Conservation (phyloP, 2,329 filamentous ascomycete species). For the Teratosphaeriaceae sp. region DNA sequence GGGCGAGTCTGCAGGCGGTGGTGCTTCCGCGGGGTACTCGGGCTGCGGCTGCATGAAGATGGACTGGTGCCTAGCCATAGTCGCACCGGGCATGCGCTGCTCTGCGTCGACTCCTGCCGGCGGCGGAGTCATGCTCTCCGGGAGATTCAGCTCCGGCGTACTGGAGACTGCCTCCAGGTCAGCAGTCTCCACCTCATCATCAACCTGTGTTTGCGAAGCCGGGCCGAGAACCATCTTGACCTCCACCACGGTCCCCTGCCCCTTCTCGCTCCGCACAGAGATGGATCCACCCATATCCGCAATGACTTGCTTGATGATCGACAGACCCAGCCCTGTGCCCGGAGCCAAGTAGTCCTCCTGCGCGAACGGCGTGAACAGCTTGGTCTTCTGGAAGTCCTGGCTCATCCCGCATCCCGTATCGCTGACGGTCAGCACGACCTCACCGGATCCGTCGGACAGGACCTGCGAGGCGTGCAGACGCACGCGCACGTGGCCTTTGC, state of each 20-base stretch:
- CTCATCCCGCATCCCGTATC: constrained; percentile 63
- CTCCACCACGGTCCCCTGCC: constrained; percentile 18
- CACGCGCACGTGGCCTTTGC: constrained; percentile 34
- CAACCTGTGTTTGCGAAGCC: neutral
- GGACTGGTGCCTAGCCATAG: too few relatives aligned
- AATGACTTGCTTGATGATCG: constrained; percentile 56
- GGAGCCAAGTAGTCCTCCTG: constrained; percentile 57
- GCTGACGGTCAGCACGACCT: constrained; percentile 34
- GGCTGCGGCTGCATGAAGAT: too few relatives aligned
- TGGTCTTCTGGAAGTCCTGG: constrained; percentile 53
- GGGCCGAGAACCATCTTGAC: constrained; percentile 9
- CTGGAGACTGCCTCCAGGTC: neutral
- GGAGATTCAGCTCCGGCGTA: too few relatives aligned
- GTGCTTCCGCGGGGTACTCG: too few relatives aligned
- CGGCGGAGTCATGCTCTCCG: too few relatives aligned
- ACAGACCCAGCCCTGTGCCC: constrained; percentile 59
- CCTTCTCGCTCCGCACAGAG: constrained; percentile 37
- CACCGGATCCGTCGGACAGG: constrained; percentile 5
- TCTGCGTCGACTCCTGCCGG: too few relatives aligned
- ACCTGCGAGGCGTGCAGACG: constrained; percentile 9
- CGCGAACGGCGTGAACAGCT: constrained; percentile 56
- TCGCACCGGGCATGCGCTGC: too few relatives aligned
- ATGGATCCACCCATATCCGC: constrained; percentile 54
- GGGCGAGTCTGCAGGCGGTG: too few relatives aligned
- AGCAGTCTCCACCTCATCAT: neutral